Conservation (phyloP, 306 rosid genomes). For the Fragaria nilgerrensis region DNA sequence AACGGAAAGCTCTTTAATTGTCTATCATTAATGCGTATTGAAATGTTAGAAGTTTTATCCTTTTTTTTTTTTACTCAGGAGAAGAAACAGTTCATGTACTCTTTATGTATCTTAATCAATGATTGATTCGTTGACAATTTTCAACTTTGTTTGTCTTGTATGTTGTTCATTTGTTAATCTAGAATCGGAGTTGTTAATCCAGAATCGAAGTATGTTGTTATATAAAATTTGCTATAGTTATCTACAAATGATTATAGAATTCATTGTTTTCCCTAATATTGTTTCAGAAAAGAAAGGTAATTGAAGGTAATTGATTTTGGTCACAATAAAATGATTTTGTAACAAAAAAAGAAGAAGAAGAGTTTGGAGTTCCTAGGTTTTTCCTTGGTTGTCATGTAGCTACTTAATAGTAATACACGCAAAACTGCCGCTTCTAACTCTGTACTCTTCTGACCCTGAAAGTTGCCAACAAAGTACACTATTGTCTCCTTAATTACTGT, state of each 20-base stretch:
- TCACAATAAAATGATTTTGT: neutral
- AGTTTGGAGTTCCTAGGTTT: slow-evolving; percentile 10
- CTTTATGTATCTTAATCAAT: rapidly evolving
- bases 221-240: neutral
- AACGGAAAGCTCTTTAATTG: neutral
- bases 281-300: neutral
- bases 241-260: neutral
- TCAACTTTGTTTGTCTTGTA: rapidly evolving
- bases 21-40: neutral
- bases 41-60: neutral
- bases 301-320: neutral
- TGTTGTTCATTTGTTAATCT: neutral
- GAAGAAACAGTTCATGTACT: no score
- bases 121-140: neutral
- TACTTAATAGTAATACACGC: neutral
- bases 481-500: neutral
- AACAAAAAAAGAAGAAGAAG: no score
- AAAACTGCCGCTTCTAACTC: neutral
- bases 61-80: rapidly evolving
- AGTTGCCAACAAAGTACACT: neutral
- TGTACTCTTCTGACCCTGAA: neutral
- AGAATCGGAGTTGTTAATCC: neutral
- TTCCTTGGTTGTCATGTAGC: neutral
- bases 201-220: neutral
- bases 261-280: neutral